Conservation (phyloP, 805 yeast genomes). For the Candida gorgasii region DNA sequence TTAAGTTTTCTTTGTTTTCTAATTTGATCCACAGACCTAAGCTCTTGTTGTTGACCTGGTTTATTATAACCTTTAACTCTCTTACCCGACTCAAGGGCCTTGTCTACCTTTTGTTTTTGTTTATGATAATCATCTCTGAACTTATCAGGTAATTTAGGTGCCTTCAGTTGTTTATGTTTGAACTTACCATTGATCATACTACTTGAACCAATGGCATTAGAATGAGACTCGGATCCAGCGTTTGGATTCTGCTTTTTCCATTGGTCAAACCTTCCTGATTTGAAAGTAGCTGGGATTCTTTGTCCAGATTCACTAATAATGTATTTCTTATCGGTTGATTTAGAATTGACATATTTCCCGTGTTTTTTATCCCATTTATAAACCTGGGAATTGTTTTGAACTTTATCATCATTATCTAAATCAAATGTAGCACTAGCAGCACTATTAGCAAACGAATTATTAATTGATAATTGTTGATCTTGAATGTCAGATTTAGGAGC, state of each 20-base stretch:
- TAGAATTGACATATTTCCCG: conserved; percentile 82
- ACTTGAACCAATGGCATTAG: conserved; percentile 9
- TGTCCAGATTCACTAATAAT: conserved; percentile 96
- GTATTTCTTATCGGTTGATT: conserved; percentile 78
- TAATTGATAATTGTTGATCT: conserved; percentile 68
- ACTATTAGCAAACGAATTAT: conserved; percentile 70
- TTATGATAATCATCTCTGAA: conserved; percentile 80
- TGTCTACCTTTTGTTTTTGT: conserved; percentile 79
- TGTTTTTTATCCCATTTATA: conserved; percentile 93
- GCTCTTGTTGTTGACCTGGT: conserved; percentile 53
- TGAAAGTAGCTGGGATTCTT: conserved; percentile 84
- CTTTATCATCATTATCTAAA: conserved; percentile 72
- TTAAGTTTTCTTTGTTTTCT: conserved; percentile 69
- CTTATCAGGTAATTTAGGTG: conserved; percentile 92
- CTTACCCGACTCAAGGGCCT: conserved; percentile 76
- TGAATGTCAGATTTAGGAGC: conserved; percentile 80
- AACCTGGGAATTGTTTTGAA: conserved; percentile 66
- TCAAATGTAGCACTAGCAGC: conserved; percentile 89
- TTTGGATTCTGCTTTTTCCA: conserved; percentile 67
- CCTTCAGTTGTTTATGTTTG: conserved; percentile 70
- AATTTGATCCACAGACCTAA: conserved; percentile 71
- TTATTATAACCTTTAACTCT: conserved; percentile 65
- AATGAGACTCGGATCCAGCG: conserved; percentile 1
- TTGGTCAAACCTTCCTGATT: conserved; percentile 87
- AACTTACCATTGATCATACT: conserved; percentile 45